A percentile compares a stretch with the other conserved stretches of the same genome.
Evolutionary conservation across 2,329 filamentous ascomycete species (phyloP).

Genomic region (Blastomyces emzantsi): DNA sequence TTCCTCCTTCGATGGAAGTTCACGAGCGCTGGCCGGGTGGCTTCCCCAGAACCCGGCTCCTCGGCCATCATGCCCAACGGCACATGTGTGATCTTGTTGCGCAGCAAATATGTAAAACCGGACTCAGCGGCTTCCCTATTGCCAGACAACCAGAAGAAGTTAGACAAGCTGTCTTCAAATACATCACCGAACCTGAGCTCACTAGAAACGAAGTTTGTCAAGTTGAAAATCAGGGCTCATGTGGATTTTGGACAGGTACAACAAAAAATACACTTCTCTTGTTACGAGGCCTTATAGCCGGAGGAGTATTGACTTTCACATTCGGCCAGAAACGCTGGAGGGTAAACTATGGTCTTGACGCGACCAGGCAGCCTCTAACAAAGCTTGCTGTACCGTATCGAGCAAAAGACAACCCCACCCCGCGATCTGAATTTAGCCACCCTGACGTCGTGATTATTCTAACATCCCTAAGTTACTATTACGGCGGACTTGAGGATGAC

Average conservation of each 20-base stretch:
- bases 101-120: slow-evolving; percentile 35
- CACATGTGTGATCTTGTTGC: slow-evolving; percentile 22
- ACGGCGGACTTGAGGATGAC: slow-evolving; percentile 44
- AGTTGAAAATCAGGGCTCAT: slow-evolving; percentile 27
- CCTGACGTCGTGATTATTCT: slow-evolving; percentile 50
- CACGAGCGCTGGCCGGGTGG: slow-evolving; percentile 23
- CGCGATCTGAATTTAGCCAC: slow-evolving; percentile 53
- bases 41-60: slow-evolving; percentile 45
- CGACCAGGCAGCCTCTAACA: slow-evolving; percentile 40
- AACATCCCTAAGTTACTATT: slow-evolving; percentile 50
- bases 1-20: slow-evolving; percentile 40
- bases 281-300: slow-evolving; percentile 44
- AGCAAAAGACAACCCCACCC: slow-evolving; percentile 50
- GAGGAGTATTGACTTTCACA: slow-evolving; percentile 46
- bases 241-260: slow-evolving; percentile 42
- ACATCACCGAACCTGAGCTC: slow-evolving; percentile 37
- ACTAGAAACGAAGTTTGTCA: slow-evolving; percentile 23
- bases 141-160: slow-evolving; percentile 25
- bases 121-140: slow-evolving; percentile 40
- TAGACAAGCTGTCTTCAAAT: slow-evolving; percentile 31
- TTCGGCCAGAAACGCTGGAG: slow-evolving; percentile 53
- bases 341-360: slow-evolving; percentile 55
- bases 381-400: slow-evolving; percentile 50
- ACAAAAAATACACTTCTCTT: slow-evolving; percentile 23
- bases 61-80: slow-evolving; percentile 33